A percentile compares a stretch with the other conserved stretches of the same genome.
phyloP scores from a whole-genome alignment of 2,329 filamentous ascomycete genomes.

The Sporothrix brunneoviolacea region DNA sequence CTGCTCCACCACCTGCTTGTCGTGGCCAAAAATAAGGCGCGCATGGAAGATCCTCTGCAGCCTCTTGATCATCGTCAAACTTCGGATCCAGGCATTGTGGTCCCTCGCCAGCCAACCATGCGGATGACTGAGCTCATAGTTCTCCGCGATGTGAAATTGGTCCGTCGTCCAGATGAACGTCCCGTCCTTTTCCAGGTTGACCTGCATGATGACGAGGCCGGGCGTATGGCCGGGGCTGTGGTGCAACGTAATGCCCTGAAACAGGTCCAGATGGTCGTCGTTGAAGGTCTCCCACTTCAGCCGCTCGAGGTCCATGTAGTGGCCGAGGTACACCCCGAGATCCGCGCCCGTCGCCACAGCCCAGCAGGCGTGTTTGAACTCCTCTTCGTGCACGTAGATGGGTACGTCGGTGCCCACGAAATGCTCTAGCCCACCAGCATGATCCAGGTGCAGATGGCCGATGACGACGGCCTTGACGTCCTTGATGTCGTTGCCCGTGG shows the following conservation, averaged over 20 bases:
- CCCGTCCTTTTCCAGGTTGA: conserved; percentile 9
- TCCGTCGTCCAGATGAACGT: conserved; percentile 13
- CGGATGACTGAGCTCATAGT: conserved; percentile 12
- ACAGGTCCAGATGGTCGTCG: conserved; percentile 10
- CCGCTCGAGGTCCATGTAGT: conserved; percentile 10
- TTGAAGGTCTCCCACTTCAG: conserved; percentile 12
- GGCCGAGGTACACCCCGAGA: conserved; percentile 8
- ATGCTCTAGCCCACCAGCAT: conserved; percentile 11
- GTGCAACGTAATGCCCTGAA: conserved; percentile 11
- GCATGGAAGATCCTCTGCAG: no score
- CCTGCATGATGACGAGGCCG: conserved; percentile 12
- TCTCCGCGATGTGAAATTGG: conserved; percentile 12
- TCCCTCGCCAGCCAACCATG: conserved; percentile 10
- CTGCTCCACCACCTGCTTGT: no score
- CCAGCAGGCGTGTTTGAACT: conserved; percentile 13
- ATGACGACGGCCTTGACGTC: conserved; percentile 11
- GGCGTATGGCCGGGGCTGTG: conserved; percentile 12
- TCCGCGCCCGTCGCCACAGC: conserved; percentile 11
- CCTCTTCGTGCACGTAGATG: conserved; percentile 12
- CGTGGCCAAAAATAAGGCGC: no score
- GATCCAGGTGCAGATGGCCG: conserved; percentile 10
- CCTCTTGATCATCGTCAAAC: no score
- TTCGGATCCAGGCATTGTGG: conserved; percentile 14
- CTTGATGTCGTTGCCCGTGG: conserved; percentile 12
- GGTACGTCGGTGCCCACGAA: conserved; percentile 11